Evolutionary conservation across 208 protist genomes (phyloP).

Genomic region (Eutreptiella sp.): DNA sequence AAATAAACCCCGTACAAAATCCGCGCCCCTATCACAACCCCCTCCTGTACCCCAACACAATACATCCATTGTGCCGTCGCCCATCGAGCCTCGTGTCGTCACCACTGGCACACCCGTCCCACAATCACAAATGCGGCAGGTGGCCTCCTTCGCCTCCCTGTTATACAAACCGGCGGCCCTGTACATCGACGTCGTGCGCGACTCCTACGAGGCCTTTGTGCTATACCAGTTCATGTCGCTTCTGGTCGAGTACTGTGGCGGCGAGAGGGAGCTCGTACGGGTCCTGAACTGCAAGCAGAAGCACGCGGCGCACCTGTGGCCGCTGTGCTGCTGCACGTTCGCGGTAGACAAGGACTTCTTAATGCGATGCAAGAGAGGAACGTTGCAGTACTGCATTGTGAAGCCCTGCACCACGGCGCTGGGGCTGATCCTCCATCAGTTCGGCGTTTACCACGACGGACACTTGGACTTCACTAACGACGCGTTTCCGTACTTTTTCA

Average conservation of each 20-base stretch:
- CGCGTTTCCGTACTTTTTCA: conserved; percentile 70
- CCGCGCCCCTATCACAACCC: too few relatives aligned
- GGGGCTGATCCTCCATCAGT: conserved; percentile 50
- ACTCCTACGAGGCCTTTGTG: conserved; percentile 78
- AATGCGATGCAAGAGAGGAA: conserved; percentile 72
- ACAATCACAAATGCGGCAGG: too few relatives aligned
- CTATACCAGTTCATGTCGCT: conserved; percentile 81
- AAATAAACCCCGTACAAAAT: too few relatives aligned
- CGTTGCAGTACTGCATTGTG: conserved; percentile 75
- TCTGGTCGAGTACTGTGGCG: conserved; percentile 74
- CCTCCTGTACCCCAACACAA: too few relatives aligned
- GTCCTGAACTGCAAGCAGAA: conserved; percentile 65
- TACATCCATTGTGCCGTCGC: too few relatives aligned
- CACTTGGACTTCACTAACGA: conserved; percentile 52
- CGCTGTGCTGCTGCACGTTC: conserved; percentile 58
- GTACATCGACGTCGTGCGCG: conserved; percentile 59
- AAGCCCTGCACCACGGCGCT: conserved; percentile 64
- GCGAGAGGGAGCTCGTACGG: conserved; percentile 64
- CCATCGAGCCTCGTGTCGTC: not conserved
- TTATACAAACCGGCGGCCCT: conserved; percentile 25
- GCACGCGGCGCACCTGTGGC: conserved; percentile 58
- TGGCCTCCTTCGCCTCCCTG: conserved; percentile 28
- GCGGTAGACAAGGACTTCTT: conserved; percentile 61
- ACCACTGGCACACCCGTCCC: not conserved
- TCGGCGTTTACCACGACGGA: conserved; percentile 62